These are phyloP conservation scores for Tagetes patula DNA, from an alignment of 129 eudicot species.

Conservation along the genomic window DNA sequence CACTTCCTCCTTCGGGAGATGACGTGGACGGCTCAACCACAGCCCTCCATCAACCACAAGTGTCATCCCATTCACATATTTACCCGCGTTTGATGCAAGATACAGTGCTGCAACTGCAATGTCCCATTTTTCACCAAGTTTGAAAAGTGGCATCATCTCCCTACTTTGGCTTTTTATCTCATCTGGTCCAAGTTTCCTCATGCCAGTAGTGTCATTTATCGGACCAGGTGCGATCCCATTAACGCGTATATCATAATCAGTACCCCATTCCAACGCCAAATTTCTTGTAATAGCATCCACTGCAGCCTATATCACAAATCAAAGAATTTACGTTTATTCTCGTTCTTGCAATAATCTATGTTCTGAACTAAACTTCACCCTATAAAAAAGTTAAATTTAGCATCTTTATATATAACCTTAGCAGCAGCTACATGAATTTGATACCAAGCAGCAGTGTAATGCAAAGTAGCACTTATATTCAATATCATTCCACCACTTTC, in stretches of 20 bases:
- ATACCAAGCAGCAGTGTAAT: conserved; percentile 92
- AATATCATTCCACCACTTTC: conserved; percentile 65
- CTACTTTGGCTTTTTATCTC: conserved; percentile 51
- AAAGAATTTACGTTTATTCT: not conserved
- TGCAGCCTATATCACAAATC: conserved; percentile 57
- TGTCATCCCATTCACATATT: conserved; percentile 74
- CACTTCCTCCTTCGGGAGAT: conserved; percentile 76
- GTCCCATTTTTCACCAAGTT: conserved; percentile 95
- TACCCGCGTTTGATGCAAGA: conserved; percentile 91
- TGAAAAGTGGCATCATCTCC: conserved; percentile 57
- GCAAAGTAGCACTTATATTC: conserved; percentile 93
- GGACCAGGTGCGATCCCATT: conserved; percentile 99
- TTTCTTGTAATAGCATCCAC: conserved; percentile 90
- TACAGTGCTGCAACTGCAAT: conserved; percentile 91
- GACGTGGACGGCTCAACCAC: conserved; percentile 85
- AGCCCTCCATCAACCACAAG: conserved; percentile 82
- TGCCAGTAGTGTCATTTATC: conserved; percentile 76
- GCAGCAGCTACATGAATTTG: conserved; percentile 97
- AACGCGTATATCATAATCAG: conserved; percentile 90
- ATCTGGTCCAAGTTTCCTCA: conserved; percentile 77
- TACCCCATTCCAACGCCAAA: conserved; percentile 95
- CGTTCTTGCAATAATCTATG: too few species aligned
- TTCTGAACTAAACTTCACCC: too few species aligned
- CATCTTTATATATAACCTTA: conserved; percentile 48
- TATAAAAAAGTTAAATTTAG: not conserved